phyloP scores from a whole-genome alignment of 495 filamentous ascomycete species.

The Penicillium ochrochloron region DNA sequence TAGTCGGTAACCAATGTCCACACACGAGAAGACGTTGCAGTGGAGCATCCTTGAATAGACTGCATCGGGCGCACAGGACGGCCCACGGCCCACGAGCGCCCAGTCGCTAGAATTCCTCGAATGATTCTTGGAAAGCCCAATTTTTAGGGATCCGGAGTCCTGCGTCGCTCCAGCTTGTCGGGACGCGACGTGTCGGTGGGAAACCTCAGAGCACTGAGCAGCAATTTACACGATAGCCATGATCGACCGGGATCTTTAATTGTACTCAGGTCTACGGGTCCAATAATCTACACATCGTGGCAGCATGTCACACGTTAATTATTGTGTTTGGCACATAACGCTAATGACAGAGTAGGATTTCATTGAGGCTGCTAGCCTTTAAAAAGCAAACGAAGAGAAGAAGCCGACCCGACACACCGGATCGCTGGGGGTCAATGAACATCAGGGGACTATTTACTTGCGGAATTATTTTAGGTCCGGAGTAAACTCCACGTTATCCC shows the following conservation, averaged over 20 bases:
- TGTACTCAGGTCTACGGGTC: neutral
- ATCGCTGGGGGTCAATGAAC: neutral
- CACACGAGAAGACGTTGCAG: neutral
- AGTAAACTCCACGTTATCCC: too few species aligned
- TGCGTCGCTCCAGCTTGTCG: neutral
- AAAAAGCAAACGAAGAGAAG: neutral
- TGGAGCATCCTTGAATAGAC: constrained; percentile 13
- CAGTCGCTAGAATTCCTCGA: neutral
- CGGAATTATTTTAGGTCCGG: too few species aligned
- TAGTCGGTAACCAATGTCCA: constrained; percentile 24
- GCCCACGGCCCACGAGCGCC: neutral
- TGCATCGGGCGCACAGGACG: constrained; percentile 5
- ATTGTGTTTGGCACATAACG: too few species aligned
- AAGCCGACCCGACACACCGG: neutral
- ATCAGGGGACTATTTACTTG: neutral
- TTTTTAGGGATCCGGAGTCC: neutral
- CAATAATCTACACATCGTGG: neutral
- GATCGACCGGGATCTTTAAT: neutral
- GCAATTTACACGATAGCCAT: neutral
- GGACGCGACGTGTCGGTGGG: neutral
- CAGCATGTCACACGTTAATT: neutral
- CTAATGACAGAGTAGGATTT: too few species aligned
- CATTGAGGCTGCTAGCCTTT: too few species aligned
- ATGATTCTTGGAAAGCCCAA: neutral
- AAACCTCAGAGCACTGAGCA: neutral